Evolutionary conservation across 1,284 basidiomycete species (phyloP), one percentile per base, ranked within the genome.

Genomic region (Lignosus rhinocerotis): DNA sequence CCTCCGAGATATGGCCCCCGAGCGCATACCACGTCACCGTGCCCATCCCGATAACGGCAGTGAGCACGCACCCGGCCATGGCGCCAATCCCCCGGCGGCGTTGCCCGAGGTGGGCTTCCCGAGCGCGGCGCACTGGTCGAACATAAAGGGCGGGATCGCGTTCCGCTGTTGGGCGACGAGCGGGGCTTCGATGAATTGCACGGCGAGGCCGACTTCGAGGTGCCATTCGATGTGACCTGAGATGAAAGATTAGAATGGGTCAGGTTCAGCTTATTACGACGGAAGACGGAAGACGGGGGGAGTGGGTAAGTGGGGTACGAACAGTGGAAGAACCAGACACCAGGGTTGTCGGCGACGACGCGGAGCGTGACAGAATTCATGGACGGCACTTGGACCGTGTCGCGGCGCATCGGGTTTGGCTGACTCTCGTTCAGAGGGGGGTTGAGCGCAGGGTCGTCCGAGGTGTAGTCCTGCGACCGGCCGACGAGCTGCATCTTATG

Each of bases 321-420:
- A 87, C 92, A 92, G 73, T 86, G 91, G 70, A 93, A 83, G 64
- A 93, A 75, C 92, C 93, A 94, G 1, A 81, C 84, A 7, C 93
- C 93, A 1, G 93, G 93, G 72, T 94, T 94, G 68, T 94, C 87
- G 0, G 90, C 88, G 52, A 85, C 72, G 59, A 92, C 68, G 12
- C 90, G 84, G 46, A 94, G 73, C 0, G 86, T 90, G 16, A 80
- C 87, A 1, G 84, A 84, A 16, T 80, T 74, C 51, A 79, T 78
- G 1, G 80, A 77, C 3, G 86, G 86, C 45, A 94, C 81, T 60
- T 84, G 79, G 2, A 92, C 74, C 0, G 88, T 91, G 73, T 97
- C 93, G 54, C 94, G 82, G 16, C 94, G 86, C 66, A 94, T 84
- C 1, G 95, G 95, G 76, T 97, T 97, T 1, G 76, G 71, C 69